Evolutionary conservation across 2,329 filamentous ascomycete species (phyloP).

Genomic region (Biscogniauxia sp.): DNA sequence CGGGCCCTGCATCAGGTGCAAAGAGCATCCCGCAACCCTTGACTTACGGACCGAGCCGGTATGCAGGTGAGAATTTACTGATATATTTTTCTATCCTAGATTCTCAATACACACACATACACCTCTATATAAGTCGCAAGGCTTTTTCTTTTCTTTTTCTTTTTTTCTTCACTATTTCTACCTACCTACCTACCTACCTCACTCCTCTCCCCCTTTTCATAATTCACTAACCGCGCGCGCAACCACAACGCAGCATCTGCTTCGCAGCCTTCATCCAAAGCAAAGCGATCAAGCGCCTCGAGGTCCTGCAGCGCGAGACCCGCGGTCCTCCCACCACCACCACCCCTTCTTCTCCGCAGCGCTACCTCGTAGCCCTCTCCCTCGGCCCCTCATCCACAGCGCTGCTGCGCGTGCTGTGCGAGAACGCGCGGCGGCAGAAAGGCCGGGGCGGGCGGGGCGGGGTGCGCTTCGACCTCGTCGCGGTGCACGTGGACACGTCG

Average conservation of each 20-base stretch:
- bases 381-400: slow-evolving; percentile 78
- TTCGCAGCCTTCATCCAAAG: slow-evolving; percentile 74
- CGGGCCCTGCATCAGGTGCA: slow-evolving; percentile 32
- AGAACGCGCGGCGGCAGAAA: slow-evolving; percentile 64
- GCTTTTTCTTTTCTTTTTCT: background rate
- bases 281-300: slow-evolving; percentile 75
- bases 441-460: slow-evolving; percentile 53
- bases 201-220: background rate
- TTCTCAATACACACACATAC: too few relatives aligned
- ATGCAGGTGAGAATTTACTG: slow-evolving; percentile 22
- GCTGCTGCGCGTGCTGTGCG: slow-evolving; percentile 72
- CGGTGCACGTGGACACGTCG: slow-evolving; percentile 46
- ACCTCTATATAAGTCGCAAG: too few relatives aligned
- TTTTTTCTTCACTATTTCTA: background rate
- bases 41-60: slow-evolving; percentile 32
- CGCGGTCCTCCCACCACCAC: slow-evolving; percentile 26
- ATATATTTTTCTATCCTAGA: background rate
- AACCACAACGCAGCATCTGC: slow-evolving; percentile 62
- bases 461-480: slow-evolving; percentile 59
- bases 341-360: slow-evolving; percentile 63
- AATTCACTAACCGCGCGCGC: background rate
- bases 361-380: slow-evolving; percentile 75
- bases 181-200: too few relatives aligned
- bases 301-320: slow-evolving; percentile 49
- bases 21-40: slow-evolving; percentile 27